phyloP scores from a whole-genome alignment of 495 filamentous ascomycete genomes.

The Aspergillus coremiiformis region DNA sequence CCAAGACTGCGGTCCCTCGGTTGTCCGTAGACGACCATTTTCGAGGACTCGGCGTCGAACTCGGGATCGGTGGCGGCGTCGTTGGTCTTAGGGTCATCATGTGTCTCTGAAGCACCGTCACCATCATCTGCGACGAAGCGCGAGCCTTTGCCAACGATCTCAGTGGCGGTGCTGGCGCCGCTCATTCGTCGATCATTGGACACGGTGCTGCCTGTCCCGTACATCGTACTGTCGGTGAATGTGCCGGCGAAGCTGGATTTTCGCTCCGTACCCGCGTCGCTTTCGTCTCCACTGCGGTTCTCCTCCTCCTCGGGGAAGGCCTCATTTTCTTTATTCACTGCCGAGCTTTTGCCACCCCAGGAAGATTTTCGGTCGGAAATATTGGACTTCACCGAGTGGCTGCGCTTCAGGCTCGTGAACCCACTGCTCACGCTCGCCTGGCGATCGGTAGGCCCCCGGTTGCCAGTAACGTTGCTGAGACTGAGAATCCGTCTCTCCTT shows the following conservation, averaged over 20 bases:
- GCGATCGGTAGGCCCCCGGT: conserved; percentile 55
- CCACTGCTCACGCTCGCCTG: conserved; percentile 41
- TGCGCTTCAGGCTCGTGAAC: conserved; percentile 52
- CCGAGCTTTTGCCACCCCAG: conserved; percentile 53
- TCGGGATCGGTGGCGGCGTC: conserved; percentile 13
- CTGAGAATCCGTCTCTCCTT: conserved; percentile 72
- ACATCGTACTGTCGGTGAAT: conserved; percentile 41
- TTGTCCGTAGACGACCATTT: conserved; percentile 32
- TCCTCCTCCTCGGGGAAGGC: conserved; percentile 48
- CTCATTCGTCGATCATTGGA: conserved; percentile 45
- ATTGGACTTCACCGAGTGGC: conserved; percentile 64
- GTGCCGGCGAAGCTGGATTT: conserved; percentile 46
- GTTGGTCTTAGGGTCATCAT: conserved; percentile 14
- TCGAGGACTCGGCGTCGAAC: conserved; percentile 26
- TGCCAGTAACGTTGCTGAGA: conserved; percentile 78
- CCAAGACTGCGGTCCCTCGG: conserved; percentile 41
- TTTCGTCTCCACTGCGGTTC: conserved; percentile 34
- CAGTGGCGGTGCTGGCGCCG: conserved; percentile 39
- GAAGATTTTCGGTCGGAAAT: conserved; percentile 60
- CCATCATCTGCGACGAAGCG: conserved; percentile 9
- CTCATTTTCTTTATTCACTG: conserved; percentile 57
- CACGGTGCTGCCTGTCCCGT: conserved; percentile 42
- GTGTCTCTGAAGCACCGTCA: conserved; percentile 5
- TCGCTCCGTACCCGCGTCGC: conserved; percentile 47
- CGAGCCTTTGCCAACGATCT: conserved; percentile 19